A percentile compares a stretch with the other conserved stretches of the same genome.
These are phyloP conservation scores for Trichoderma sp. DNA, from an alignment of 2,329 filamentous ascomycete genomes.

Conservation along the genomic window DNA sequence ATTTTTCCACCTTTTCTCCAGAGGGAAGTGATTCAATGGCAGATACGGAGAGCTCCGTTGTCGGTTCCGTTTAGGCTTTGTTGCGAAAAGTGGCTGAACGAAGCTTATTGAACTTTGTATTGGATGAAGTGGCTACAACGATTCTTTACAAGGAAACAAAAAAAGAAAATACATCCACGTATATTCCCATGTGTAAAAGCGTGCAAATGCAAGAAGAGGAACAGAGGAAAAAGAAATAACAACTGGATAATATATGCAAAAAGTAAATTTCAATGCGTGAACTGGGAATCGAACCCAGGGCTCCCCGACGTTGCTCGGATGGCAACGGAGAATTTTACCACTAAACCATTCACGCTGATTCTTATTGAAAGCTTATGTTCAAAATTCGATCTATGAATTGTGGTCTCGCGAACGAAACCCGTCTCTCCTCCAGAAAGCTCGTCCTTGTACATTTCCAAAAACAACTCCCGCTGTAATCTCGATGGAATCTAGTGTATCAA, in stretches of 20 bases:
- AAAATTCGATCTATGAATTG: not conserved
- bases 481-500: not conserved
- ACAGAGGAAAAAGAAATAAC: not conserved
- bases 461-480: not conserved
- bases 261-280: constrained; percentile 27
- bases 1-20: not conserved
- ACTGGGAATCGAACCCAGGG: constrained; percentile 37
- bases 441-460: not conserved
- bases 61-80: not conserved
- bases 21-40: not conserved
- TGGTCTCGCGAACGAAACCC: not conserved
- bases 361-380: not conserved
- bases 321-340: constrained; percentile 38
- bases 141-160: not conserved
- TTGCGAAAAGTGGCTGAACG: not conserved
- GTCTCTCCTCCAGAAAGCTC: not conserved
- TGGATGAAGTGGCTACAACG: not conserved
- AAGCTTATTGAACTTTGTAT: not conserved
- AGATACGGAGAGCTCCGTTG: not conserved
- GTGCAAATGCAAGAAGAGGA: not conserved
- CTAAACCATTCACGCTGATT: constrained; percentile 24
- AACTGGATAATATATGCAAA: constrained; percentile 1
- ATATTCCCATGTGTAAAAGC: not conserved
- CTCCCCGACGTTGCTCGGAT: constrained; percentile 33
- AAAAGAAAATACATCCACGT: not conserved